Percentiles rank a stretch among this genome's conserved stretches.
phyloP scores from a whole-genome alignment of 805 yeast species.

The Yarrowia divulgata region DNA sequence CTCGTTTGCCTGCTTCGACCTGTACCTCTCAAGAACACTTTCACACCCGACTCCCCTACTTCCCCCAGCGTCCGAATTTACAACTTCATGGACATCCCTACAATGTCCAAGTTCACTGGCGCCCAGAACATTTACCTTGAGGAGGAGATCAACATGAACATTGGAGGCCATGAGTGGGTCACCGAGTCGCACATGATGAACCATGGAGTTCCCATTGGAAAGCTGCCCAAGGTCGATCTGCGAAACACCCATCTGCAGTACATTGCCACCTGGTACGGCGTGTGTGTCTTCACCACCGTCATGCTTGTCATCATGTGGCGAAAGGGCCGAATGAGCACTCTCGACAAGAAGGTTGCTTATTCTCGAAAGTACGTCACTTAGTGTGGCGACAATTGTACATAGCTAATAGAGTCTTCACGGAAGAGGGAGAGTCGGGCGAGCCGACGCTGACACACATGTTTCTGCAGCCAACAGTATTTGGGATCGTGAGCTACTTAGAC shows the following conservation, averaged over 20 bases:
- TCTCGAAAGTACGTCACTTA: constrained; percentile 37
- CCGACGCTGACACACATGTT: too few species aligned
- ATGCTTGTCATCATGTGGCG: constrained; percentile 63
- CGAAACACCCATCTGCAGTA: constrained; percentile 92
- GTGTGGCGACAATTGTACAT: constrained; percentile 5
- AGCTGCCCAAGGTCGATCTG: constrained; percentile 77
- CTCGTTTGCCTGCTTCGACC: constrained; percentile 76
- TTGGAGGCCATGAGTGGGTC: constrained; percentile 51
- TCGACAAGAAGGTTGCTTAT: constrained; percentile 37
- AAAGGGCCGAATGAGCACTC: constrained; percentile 49
- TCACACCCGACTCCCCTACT: constrained; percentile 73
- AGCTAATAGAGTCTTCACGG: constrained; percentile 22
- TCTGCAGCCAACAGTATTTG: too few species aligned
- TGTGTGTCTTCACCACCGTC: constrained; percentile 73
- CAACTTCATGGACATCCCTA: constrained; percentile 80
- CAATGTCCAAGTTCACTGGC: constrained; percentile 74
- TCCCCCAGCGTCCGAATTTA: constrained; percentile 64
- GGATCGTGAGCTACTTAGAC: too few species aligned
- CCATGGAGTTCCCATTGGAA: constrained; percentile 92
- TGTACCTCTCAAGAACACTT: constrained; percentile 68
- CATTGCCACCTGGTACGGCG: constrained; percentile 93
- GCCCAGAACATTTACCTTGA: constrained; percentile 74
- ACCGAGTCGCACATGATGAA: constrained; percentile 63
- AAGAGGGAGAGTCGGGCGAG: too few species aligned
- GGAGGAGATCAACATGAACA: constrained; percentile 51